Evolutionary conservation across 352 stramenopile species (phyloP), one percentile per base, ranked within the genome.

Genomic region (Pythium aquatile): DNA sequence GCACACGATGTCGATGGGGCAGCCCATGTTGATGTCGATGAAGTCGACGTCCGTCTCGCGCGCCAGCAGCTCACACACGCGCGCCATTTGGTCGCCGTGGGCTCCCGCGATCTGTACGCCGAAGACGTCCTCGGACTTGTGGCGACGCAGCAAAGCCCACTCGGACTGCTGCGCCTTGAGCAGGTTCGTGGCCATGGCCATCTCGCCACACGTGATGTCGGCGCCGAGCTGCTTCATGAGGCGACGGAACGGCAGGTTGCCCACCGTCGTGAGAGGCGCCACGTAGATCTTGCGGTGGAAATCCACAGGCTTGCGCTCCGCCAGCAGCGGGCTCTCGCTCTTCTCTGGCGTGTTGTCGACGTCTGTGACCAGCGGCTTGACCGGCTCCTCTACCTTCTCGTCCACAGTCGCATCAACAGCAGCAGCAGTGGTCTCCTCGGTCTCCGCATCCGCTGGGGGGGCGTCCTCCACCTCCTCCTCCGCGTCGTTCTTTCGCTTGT

Each of bases 131-230:
- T 99, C 98, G 37, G 76, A 93, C 62, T 88, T 80, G 76, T 99
- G 97, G 42, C 97, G 90, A 58, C 97, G 96, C 57, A 99, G 70
- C 49, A 99, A 75, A 7, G 97, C 97, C 97, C 97, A 99, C 78
- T 99, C 98, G 8, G 90, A 98, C 56, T 91, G 73, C 73, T 95
- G 95, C 3, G 96, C 97, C 55, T 97, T 85, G 20, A 99, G 78
- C 40, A 99, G 62, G 67, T 98, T 97, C 9, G 91, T 92, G n/a
- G 87, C 80, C 69, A 99, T 89, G 5, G 91, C 89, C 97, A 99
- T 99, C 75, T 99, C 98, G 49, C 97, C 97, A 68, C 96, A 99
- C 32, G 98, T 99, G 69, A 99, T 99, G 73, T 99, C 98, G 29
- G 98, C 98, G 46, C 97, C 97, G 35, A 93, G 97, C 53, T 98